These are phyloP conservation scores for Fusarium sp. DNA, from an alignment of 2,329 filamentous ascomycete genomes.

Conservation along the genomic window DNA sequence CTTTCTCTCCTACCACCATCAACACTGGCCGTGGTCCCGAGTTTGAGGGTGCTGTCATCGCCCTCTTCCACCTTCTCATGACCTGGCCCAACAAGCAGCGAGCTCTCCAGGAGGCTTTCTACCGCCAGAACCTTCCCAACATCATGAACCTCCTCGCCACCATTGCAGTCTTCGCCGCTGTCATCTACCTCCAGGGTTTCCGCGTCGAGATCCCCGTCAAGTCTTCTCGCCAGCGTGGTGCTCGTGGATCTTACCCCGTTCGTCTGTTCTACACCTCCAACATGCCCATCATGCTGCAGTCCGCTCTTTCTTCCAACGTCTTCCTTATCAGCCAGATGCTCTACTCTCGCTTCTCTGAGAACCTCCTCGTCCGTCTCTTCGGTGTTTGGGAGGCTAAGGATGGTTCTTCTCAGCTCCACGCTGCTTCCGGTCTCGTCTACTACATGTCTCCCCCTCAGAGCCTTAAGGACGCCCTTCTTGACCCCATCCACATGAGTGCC, in stretches of 20 bases:
- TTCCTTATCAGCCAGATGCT: conserved; percentile 99
- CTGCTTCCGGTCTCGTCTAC: conserved; percentile 93
- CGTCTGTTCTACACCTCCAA: conserved; percentile 99
- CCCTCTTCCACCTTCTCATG: conserved; percentile 96
- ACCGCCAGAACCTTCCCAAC: conserved; percentile 99
- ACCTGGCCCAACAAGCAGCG: conserved; percentile 99
- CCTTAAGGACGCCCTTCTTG: conserved; percentile 96
- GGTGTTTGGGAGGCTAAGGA: conserved; percentile 99
- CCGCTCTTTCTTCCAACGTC: conserved; percentile 97
- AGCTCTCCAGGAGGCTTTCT: conserved; percentile 98
- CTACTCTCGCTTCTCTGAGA: conserved; percentile 98
- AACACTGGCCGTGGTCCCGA: conserved; percentile 99
- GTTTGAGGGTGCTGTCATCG: conserved; percentile 98
- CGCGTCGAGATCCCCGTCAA: conserved; percentile 99
- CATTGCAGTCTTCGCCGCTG: conserved; percentile 91
- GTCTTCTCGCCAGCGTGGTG: conserved; percentile 98
- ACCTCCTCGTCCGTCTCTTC: conserved; percentile 96
- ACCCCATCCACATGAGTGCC: conserved; percentile 95
- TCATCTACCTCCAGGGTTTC: conserved; percentile 99
- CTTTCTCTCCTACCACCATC: conserved; percentile 98
- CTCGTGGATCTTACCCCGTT: conserved; percentile 97
- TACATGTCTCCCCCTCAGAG: conserved; percentile 99
- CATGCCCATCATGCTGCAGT: conserved; percentile 99
- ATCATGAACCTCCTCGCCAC: conserved; percentile 98
- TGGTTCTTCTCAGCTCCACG: conserved; percentile 94